Percentiles rank a stretch among this genome's conserved stretches.
Conservation (phyloP, 495 filamentous ascomycete species). For the Aspergillus affinis region DNA sequence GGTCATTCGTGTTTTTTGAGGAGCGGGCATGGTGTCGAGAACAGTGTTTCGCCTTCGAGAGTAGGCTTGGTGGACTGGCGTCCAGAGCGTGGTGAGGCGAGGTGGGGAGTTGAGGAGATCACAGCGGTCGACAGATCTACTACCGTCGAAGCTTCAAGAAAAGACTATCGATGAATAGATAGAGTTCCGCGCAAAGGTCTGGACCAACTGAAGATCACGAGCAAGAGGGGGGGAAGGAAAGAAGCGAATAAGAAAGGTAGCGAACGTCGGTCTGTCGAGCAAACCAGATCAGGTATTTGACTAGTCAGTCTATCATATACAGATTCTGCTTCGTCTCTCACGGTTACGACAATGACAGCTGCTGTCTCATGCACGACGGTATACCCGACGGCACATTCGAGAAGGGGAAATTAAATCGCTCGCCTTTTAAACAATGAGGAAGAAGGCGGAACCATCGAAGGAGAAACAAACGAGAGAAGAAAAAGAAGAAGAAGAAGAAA, state of each 20-base stretch:
- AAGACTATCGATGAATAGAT: not conserved
- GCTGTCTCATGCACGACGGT: conserved; percentile 3
- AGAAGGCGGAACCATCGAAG: not conserved
- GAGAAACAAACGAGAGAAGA: not conserved
- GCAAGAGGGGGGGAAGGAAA: not conserved
- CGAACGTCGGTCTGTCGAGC: not conserved
- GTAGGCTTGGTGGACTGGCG: not conserved
- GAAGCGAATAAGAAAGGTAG: not conserved
- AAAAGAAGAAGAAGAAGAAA: not conserved
- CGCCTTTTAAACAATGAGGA: not conserved
- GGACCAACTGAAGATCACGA: not conserved
- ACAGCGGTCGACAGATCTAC: not conserved
- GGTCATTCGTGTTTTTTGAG: conserved; percentile 31
- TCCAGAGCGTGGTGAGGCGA: not conserved
- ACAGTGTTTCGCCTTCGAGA: not conserved
- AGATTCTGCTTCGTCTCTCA: not conserved
- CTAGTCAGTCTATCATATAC: not conserved
- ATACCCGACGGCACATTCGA: not conserved
- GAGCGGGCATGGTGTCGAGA: conserved; percentile 30
- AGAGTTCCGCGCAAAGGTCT: not conserved
- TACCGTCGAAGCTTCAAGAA: not conserved
- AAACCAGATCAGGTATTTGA: conserved; percentile 2
- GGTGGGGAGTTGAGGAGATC: not conserved
- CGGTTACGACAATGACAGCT: not conserved
- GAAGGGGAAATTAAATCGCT: not conserved